Conservation (phyloP, 2,329 filamentous ascomycete genomes). For the Colletotrichum acutatum region DNA sequence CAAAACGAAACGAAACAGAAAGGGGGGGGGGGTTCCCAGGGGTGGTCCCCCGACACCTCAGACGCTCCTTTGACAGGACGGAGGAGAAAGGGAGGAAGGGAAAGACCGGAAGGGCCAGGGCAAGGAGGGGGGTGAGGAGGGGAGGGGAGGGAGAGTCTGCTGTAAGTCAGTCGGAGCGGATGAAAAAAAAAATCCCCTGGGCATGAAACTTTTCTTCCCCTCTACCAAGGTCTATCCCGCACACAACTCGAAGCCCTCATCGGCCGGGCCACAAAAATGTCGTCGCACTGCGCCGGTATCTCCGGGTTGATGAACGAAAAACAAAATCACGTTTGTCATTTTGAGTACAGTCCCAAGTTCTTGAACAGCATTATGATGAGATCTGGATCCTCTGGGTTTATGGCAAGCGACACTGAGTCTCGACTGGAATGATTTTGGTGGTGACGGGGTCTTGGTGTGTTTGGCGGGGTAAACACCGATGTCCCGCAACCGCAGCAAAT, state of each 20-base stretch:
- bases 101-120: neutral
- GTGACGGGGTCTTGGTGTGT: neutral
- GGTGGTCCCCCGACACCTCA: neutral
- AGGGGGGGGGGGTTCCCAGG: neutral
- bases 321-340: neutral
- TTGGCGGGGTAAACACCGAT: neutral
- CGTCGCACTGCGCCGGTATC: neutral
- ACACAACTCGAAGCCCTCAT: conserved; percentile 22
- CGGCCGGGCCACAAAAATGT: neutral
- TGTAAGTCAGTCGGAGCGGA: neutral
- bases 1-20: conserved; percentile 33
- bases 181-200: neutral
- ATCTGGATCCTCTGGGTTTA: neutral
- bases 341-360: neutral
- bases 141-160: neutral
- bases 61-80: neutral
- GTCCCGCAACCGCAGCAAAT: neutral
- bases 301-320: neutral
- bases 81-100: neutral
- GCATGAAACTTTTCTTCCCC: conserved; percentile 1
- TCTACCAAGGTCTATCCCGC: conserved; percentile 4
- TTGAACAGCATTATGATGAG: neutral
- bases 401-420: neutral
- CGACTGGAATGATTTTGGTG: neutral
- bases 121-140: conserved; percentile 5